Percentiles rank a stretch among this genome's conserved stretches.
phyloP scores from a whole-genome alignment of 2,329 filamentous ascomycete genomes.

The Botrytis paeoniae region DNA sequence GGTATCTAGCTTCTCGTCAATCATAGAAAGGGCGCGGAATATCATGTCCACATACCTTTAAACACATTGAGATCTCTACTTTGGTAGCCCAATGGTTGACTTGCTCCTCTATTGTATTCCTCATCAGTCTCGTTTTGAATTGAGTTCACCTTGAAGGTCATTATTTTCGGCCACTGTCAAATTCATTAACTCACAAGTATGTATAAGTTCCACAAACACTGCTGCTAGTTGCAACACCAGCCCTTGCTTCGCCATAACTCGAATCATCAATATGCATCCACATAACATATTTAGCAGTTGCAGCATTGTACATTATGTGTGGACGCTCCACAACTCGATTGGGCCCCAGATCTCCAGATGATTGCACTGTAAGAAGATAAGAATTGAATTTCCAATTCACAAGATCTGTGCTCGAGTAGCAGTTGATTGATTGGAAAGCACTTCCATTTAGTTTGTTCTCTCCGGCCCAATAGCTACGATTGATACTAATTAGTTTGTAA shows the following conservation, averaged over 20 bases:
- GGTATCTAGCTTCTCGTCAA: slow-evolving; percentile 47
- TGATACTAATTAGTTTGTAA: not conserved
- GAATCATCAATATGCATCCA: slow-evolving; percentile 65
- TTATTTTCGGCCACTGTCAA: not conserved
- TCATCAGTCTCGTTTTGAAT: not conserved
- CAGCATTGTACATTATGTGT: slow-evolving; percentile 65
- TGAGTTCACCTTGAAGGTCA: not conserved
- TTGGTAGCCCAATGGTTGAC: slow-evolving; percentile 37
- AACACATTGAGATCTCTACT: slow-evolving; percentile 38
- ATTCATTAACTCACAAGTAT: slow-evolving; percentile 39
- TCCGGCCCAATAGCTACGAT: slow-evolving; percentile 50
- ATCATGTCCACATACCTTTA: slow-evolving; percentile 26
- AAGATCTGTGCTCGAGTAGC: slow-evolving; percentile 61
- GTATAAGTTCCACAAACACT: slow-evolving; percentile 60
- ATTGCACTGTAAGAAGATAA: slow-evolving; percentile 53
- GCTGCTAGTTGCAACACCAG: slow-evolving; percentile 59
- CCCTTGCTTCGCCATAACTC: slow-evolving; percentile 60
- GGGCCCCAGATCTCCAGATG: slow-evolving; percentile 56
- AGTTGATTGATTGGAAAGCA: slow-evolving; percentile 63
- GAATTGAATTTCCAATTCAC: slow-evolving; percentile 62
- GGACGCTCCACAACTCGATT: slow-evolving; percentile 63
- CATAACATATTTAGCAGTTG: slow-evolving; percentile 63
- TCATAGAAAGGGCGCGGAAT: not conserved
- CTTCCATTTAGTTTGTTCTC: slow-evolving; percentile 66
- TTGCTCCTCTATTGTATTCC: slow-evolving; percentile 27